These are phyloP conservation scores for Hapsidospora chrysogenum DNA, from an alignment of 495 filamentous ascomycete species.

Conservation along the genomic window DNA sequence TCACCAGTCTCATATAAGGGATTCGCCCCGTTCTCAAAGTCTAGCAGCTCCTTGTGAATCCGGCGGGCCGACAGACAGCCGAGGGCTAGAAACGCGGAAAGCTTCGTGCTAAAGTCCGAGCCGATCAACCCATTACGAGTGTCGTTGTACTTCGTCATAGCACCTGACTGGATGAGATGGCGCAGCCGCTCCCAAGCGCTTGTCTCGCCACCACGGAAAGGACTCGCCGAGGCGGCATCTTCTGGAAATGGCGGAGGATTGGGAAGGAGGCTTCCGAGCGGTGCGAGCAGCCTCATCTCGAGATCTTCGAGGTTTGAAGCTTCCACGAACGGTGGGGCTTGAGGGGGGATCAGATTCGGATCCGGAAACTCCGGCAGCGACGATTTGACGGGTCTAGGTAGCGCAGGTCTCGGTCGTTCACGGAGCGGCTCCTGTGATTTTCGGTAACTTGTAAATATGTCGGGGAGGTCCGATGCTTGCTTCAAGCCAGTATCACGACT, in stretches of 20 bases:
- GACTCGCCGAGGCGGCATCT: constrained; percentile 36
- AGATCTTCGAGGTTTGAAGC: constrained; percentile 33
- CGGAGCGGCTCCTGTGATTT: constrained; percentile 50
- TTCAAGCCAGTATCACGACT: constrained; percentile 40
- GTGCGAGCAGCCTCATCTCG: constrained; percentile 31
- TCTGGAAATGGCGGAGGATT: constrained; percentile 25
- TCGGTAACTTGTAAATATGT: constrained; percentile 51
- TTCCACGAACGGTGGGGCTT: constrained; percentile 40
- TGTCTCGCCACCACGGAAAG: constrained; percentile 50
- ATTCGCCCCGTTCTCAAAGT: constrained; percentile 44
- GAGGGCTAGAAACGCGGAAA: constrained; percentile 50
- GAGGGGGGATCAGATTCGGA: constrained; percentile 26
- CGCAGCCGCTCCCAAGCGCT: constrained; percentile 33
- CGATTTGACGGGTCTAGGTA: constrained; percentile 23
- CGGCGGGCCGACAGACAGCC: constrained; percentile 52
- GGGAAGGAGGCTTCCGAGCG: constrained; percentile 22
- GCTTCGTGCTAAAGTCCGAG: constrained; percentile 49
- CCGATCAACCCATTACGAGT: constrained; percentile 54
- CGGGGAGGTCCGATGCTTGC: constrained; percentile 34
- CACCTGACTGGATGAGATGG: constrained; percentile 40
- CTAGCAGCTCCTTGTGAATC: constrained; percentile 40
- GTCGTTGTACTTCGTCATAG: constrained; percentile 41
- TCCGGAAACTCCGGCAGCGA: constrained; percentile 32
- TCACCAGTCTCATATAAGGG: constrained; percentile 11
- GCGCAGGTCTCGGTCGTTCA: constrained; percentile 30